Conservation (phyloP, 2,329 filamentous ascomycete genomes). For the Fonsecaea nubica region DNA sequence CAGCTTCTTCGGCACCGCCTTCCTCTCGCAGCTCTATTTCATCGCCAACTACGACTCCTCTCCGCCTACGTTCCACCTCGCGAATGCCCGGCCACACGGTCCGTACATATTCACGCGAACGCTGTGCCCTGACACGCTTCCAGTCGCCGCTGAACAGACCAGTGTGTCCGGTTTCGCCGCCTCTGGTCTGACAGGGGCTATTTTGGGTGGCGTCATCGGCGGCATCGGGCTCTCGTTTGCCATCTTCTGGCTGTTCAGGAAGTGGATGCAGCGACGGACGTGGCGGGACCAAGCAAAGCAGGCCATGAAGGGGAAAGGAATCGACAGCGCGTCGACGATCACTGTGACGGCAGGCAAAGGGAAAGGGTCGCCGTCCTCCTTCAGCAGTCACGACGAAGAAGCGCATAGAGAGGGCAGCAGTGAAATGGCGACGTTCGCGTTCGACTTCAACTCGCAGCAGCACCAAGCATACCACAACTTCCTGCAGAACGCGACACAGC, state of each 20-base stretch:
- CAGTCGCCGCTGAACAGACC: slow-evolving; percentile 42
- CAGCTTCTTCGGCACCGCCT: slow-evolving; percentile 49
- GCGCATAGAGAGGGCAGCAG: slow-evolving; percentile 10
- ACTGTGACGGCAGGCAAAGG: slow-evolving; percentile 5
- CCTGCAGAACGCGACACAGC: slow-evolving; percentile 14
- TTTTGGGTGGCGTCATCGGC: slow-evolving; percentile 43
- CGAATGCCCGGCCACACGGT: slow-evolving; percentile 48
- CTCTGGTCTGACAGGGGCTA: slow-evolving; percentile 38
- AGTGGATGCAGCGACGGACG: slow-evolving; percentile 23
- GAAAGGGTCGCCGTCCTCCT: slow-evolving; percentile 19
- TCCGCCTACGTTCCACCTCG: slow-evolving; percentile 48
- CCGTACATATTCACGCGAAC: slow-evolving; percentile 51
- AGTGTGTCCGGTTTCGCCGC: slow-evolving; percentile 29
- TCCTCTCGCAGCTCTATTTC: slow-evolving; percentile 53
- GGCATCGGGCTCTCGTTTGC: slow-evolving; percentile 40
- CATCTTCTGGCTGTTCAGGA: slow-evolving; percentile 31
- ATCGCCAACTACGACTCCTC: slow-evolving; percentile 52
- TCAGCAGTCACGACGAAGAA: slow-evolving; percentile 8
- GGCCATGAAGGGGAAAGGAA: slow-evolving; percentile 18
- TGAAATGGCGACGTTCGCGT: slow-evolving; percentile 28
- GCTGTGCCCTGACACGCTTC: slow-evolving; percentile 49
- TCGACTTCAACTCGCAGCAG: slow-evolving; percentile 30
- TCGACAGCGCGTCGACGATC: slow-evolving; percentile 22
- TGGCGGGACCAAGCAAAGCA: slow-evolving; percentile 13
- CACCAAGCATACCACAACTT: slow-evolving; percentile 27